Conservation (phyloP, 257 asterid genomes). For the Solanum neorickii region DNA sequence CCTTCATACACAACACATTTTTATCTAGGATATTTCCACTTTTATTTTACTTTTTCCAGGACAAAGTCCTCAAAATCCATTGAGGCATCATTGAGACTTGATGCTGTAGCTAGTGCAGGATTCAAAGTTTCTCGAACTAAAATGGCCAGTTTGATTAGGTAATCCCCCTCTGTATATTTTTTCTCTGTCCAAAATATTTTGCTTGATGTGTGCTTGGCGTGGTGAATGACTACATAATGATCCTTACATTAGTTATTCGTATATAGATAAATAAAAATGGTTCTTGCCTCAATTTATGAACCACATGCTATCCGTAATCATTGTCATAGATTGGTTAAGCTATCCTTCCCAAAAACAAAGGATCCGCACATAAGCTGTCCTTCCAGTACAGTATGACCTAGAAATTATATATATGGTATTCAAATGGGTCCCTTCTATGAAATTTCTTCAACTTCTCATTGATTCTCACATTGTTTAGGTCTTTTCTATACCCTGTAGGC, state of each 20-base stretch:
- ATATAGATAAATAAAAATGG: background rate
- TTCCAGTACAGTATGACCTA: background rate
- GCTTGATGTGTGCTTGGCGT: background rate
- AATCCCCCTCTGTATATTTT: background rate
- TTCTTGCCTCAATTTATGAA: background rate
- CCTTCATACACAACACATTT: background rate
- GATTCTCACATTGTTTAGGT: background rate
- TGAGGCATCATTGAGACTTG: constrained; percentile 85
- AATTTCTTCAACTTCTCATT: background rate
- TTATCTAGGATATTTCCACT: background rate
- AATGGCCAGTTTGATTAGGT: constrained; percentile 86
- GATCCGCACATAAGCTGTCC: background rate
- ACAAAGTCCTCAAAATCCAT: constrained; percentile 58
- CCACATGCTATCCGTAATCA: background rate
- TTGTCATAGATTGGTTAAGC: background rate
- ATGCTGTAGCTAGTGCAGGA: constrained; percentile 91
- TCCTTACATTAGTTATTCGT: background rate
- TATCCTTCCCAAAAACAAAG: background rate
- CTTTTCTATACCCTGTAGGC: background rate
- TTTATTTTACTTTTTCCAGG: constrained; percentile 22
- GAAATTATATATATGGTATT: background rate
- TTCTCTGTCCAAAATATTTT: background rate
- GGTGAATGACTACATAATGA: background rate
- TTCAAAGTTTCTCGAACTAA: constrained; percentile 90
- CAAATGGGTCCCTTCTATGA: background rate